Evolutionary conservation across 805 yeast species (phyloP).

Genomic region (Nakazawaea siamensis): DNA sequence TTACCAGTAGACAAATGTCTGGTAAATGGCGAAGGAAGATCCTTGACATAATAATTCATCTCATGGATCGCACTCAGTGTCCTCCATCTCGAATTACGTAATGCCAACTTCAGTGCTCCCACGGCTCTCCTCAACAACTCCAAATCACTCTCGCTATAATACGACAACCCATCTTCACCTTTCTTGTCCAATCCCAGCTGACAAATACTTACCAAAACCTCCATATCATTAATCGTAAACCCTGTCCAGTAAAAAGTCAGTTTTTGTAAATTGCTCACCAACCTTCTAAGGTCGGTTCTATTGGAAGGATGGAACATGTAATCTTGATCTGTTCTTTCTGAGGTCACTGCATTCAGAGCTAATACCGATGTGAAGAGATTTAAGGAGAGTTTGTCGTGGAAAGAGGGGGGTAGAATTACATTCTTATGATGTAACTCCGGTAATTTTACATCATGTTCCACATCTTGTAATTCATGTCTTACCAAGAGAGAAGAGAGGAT

Average conservation of each 20-base stretch:
- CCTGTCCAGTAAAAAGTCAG: slow-evolving; percentile 76
- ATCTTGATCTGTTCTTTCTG: slow-evolving; percentile 58
- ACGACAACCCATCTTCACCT: slow-evolving; percentile 13
- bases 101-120: slow-evolving; percentile 37
- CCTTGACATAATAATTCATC: slow-evolving; percentile 47
- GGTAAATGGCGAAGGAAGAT: slow-evolving; percentile 33
- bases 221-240: slow-evolving; percentile 50
- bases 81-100: slow-evolving; percentile 49
- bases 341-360: slow-evolving; percentile 67
- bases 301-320: slow-evolving; percentile 65
- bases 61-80: slow-evolving; percentile 53
- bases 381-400: slow-evolving; percentile 50
- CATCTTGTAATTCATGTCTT: slow-evolving; percentile 46
- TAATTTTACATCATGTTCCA: slow-evolving; percentile 44
- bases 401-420: slow-evolving; percentile 52
- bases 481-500: slow-evolving; percentile 43
- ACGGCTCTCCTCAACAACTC: slow-evolving; percentile 34
- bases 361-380: slow-evolving; percentile 60
- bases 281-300: slow-evolving; percentile 41
- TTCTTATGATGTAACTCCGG: slow-evolving; percentile 56
- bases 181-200: slow-evolving; percentile 30
- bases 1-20: slow-evolving; percentile 36
- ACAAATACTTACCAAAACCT: slow-evolving; percentile 41
- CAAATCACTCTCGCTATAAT: slow-evolving; percentile 30
- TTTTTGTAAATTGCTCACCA: slow-evolving; percentile 54